Conservation (phyloP, 305 asterid genomes). For the Fraxinus albicans region DNA sequence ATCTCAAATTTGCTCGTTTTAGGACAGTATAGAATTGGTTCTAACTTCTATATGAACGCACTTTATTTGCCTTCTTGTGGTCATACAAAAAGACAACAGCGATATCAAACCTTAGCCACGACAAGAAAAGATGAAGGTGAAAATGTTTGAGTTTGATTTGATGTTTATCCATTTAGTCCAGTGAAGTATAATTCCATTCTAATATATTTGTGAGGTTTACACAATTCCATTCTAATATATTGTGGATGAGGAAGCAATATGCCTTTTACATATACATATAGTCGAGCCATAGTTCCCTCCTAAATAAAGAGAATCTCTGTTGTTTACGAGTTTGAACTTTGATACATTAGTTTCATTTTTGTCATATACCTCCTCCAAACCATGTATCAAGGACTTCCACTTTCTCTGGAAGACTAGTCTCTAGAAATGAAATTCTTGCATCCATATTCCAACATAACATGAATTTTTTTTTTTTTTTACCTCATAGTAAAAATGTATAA, state of each 20-base stretch:
- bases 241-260: neutral
- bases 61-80: neutral
- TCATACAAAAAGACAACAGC: neutral
- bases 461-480: neutral
- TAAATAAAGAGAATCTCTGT: neutral
- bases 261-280: neutral
- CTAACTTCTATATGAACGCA: neutral
- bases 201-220: neutral
- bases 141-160: neutral
- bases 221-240: no score
- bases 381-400: neutral
- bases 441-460: neutral
- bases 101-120: neutral
- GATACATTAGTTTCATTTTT: neutral
- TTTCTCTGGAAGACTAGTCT: neutral
- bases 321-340: neutral
- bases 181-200: neutral
- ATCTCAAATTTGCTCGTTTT: neutral
- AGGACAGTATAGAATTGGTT: neutral
- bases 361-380: neutral
- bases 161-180: neutral
- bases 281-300: neutral
- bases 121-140: neutral
- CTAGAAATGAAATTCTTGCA: neutral
- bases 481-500: neutral